Evolutionary conservation across 2,329 filamentous ascomycete species (phyloP).

Genomic region (Ophiocordyceps robertsii): DNA sequence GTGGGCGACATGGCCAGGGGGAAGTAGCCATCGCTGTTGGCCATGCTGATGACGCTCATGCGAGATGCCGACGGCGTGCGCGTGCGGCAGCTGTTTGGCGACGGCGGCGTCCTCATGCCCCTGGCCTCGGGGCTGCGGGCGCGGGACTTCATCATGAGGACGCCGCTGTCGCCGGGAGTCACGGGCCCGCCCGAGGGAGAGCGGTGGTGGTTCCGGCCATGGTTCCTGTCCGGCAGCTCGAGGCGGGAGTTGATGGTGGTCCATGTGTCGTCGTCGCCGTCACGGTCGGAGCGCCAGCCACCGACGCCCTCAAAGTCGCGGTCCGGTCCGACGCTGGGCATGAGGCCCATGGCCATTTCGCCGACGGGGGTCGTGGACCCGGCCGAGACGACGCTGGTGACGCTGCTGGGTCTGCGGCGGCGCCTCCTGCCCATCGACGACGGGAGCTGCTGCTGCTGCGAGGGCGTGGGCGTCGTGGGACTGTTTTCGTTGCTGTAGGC

Average conservation of each 20-base stretch:
- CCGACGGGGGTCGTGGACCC: constrained; percentile 20
- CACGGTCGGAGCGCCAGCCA: constrained; percentile 33
- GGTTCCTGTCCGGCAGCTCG: constrained; percentile 31
- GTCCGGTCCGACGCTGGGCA: constrained; percentile 34
- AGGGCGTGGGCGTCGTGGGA: constrained; percentile 1
- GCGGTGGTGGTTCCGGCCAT: constrained; percentile 26
- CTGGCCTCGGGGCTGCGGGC: constrained; percentile 20
- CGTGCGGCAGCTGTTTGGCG: constrained; percentile 33
- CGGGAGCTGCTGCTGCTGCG: constrained; percentile 1
- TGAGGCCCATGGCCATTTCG: constrained; percentile 24
- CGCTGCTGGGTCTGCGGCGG: constrained; percentile 21
- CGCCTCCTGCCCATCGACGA: constrained; percentile 9
- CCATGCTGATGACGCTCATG: constrained; percentile 13
- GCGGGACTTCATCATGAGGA: constrained; percentile 29
- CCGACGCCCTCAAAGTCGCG: constrained; percentile 47
- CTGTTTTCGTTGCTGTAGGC: constrained; percentile 8
- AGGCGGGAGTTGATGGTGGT: constrained; percentile 38
- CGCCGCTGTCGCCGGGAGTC: constrained; percentile 25
- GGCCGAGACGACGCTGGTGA: constrained; percentile 15
- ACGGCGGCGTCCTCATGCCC: constrained; percentile 10
- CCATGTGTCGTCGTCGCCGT: constrained; percentile 32
- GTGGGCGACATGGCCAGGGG: constrained; percentile 20
- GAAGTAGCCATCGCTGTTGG: constrained; percentile 28
- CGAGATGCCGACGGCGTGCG: constrained; percentile 32
- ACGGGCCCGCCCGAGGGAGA: constrained; percentile 25